phyloP scores from a whole-genome alignment of 257 asterid genomes.

The Fraxinus anomala region DNA sequence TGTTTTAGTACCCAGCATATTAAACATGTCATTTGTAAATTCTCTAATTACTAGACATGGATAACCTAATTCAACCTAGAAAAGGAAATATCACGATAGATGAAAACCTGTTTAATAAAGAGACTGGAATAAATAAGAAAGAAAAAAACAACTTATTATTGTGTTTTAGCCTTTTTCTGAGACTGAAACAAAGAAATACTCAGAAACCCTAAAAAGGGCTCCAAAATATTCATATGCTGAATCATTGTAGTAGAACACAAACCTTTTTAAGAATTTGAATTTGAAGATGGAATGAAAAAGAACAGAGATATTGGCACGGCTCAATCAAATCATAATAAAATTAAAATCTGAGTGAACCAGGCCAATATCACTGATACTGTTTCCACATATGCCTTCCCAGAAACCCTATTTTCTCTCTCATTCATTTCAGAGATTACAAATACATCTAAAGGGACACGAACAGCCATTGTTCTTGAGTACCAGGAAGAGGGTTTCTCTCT shows the following conservation, averaged over 20 bases:
- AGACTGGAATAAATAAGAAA: no score
- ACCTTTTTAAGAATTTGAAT: neutral
- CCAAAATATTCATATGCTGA: neutral
- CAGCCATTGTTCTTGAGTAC: neutral
- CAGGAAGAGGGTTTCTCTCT: neutral
- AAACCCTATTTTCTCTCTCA: neutral
- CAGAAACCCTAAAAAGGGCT: neutral
- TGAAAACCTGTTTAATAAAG: no score
- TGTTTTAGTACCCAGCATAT: no score
- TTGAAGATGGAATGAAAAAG: slow-evolving; percentile 31
- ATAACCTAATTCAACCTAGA: no score
- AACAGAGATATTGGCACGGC: slow-evolving; percentile 60
- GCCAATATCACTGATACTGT: neutral
- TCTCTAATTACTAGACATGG: no score
- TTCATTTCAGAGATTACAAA: neutral
- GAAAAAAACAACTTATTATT: no score
- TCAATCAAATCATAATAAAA: slow-evolving; percentile 38
- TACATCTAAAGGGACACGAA: neutral
- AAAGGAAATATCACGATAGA: no score
- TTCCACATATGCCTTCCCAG: neutral
- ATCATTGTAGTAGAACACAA: neutral
- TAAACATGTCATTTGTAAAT: no score
- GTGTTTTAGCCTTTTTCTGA: no score
- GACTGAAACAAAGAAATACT: no score
- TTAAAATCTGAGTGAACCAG: neutral